phyloP scores from a whole-genome alignment of 2,329 filamentous ascomycete genomes.

The Botrytis tulipae region DNA sequence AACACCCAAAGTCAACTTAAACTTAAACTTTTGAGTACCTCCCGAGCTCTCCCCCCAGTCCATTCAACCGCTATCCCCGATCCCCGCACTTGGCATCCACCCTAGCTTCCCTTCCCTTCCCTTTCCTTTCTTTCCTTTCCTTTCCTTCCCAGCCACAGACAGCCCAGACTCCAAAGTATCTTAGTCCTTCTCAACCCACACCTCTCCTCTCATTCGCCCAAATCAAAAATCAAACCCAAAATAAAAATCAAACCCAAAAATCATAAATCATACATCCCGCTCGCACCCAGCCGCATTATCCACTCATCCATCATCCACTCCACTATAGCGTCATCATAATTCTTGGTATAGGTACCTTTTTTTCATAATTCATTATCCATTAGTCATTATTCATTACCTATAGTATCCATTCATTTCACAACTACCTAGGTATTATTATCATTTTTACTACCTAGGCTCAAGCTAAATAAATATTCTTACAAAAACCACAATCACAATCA shows the following conservation, averaged over 20 bases:
- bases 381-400: too few relatives aligned
- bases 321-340: not conserved
- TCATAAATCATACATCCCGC: not conserved
- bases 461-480: not conserved
- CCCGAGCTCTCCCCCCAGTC: not conserved
- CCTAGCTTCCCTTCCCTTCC: not conserved
- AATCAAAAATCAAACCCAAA: too few relatives aligned
- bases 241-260: too few relatives aligned
- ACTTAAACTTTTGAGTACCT: not conserved
- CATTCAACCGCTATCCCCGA: not conserved
- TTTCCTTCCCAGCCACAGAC: not conserved
- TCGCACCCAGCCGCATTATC: not conserved
- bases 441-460: too few relatives aligned
- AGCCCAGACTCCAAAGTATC: too few relatives aligned
- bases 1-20: not conserved
- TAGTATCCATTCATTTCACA: too few relatives aligned
- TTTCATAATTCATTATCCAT: not conserved
- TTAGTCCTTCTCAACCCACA: too few relatives aligned
- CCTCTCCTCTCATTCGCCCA: not conserved
- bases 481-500: too few relatives aligned
- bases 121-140: not conserved
- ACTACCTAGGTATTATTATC: not conserved
- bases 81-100: not conserved
- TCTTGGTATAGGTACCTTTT: not conserved
- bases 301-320: not conserved